Conservation (phyloP, 2,329 filamentous ascomycete genomes). For the Cordyceps cicadae region DNA sequence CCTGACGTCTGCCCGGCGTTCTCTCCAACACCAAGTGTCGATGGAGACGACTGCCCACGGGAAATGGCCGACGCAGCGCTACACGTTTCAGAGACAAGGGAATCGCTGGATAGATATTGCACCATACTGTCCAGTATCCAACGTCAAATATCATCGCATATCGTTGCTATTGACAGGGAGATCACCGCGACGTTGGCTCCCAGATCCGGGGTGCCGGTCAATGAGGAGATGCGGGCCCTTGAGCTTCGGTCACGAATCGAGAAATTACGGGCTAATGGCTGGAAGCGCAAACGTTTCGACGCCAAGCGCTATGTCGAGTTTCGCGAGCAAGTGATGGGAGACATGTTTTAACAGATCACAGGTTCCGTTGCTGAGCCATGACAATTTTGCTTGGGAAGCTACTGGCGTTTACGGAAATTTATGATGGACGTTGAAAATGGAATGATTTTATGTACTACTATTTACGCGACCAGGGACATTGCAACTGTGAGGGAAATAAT, state of each 20-base stretch:
- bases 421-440: not conserved
- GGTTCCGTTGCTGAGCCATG: not conserved
- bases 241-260: conserved; percentile 46
- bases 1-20: conserved; percentile 4
- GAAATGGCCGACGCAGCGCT: conserved; percentile 9
- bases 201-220: conserved; percentile 15
- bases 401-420: not conserved
- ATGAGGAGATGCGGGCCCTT: conserved; percentile 28
- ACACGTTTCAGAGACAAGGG: conserved; percentile 29
- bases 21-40: not conserved
- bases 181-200: conserved; percentile 21
- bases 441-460: not conserved
- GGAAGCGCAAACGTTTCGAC: conserved; percentile 50
- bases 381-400: not conserved
- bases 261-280: conserved; percentile 44
- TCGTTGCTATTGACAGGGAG: conserved; percentile 37
- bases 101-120: conserved; percentile 41
- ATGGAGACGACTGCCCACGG: not conserved
- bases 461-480: not conserved
- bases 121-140: conserved; percentile 39
- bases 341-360: conserved; percentile 26
- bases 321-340: conserved; percentile 42
- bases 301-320: conserved; percentile 43
- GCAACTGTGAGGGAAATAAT: not conserved
- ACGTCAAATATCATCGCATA: conserved; percentile 40